Base-by-base conservation (phyloP, 495 filamentous ascomycete genomes). In the Daldinia caldariorum region DNA sequence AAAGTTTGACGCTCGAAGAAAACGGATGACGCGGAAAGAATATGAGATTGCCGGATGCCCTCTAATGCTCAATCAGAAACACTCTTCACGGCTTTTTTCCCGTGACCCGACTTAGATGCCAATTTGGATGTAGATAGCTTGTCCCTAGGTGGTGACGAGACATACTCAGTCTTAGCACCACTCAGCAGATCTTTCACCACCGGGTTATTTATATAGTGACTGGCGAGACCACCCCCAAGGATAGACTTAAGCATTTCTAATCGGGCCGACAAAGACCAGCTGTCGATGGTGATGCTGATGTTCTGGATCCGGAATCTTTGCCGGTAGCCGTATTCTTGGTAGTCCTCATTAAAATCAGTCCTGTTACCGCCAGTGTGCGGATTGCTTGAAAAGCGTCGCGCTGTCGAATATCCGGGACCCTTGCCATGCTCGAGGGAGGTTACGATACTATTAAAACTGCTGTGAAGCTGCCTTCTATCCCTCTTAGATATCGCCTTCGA, bases 231-330 rank as follows among this genome's bases (percentile, higher is more conserved):
- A 13, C 91, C 89, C 65, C 91, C 90, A 43, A 97, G 79, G 9
- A 94, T 77, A n/a, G 89, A 83, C 75, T 91, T 89, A 37, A 98
- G 82, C 45, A 89, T 87, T 63, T 93, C 88, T 53, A 96, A 78
- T 26, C 93, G 86, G 69, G 91, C 84, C 69, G 94, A 85, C 71
- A 97, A 94, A 86, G 92, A 95, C 94, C 94, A 98, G 41, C 87
- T 89, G 73, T 97, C 92, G 60, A 98, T 93, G 63, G 85, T 85
- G 84, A 97, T 88, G 41, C 88, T 88, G 63, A 87, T 86, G 29
- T 87, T 85, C 63, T 92, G 88, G 37, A 97, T 88, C 63, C 89
- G 88, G 38, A 97, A 86, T 13, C 86, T 91, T 79, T 95, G 82
- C 20, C 93, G 86, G 69, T 89, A 92, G 18, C 94, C 94, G 71